Evolutionary conservation across 2,329 filamentous ascomycete species (phyloP), one percentile per base, ranked within the genome.

Genomic region (Phaeosphaeriaceae sp.): DNA sequence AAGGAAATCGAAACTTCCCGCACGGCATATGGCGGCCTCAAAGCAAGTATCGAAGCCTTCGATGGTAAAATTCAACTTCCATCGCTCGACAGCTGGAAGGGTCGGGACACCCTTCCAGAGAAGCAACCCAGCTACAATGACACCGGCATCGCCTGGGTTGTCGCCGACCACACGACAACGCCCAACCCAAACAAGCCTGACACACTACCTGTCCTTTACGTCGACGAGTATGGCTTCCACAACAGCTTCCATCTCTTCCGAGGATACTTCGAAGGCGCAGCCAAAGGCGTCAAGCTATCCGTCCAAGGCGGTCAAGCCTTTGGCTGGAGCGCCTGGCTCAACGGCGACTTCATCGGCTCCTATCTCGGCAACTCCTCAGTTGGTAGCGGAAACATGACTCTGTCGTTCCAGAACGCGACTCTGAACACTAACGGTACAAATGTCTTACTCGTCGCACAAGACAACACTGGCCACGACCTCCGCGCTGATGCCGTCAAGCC

Each of bases 401-500:
- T 88, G 20, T 81, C 82, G 0, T 87, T 88, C 67, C 69, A 76
- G 44, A 84, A 85, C 48, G 79, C 78, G 2, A 83, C 81, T 1
- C 63, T 86, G 0, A 72, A 75, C 41, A 62, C 72, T 0, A 74
- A 77, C 19, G 56, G 58, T 11, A 67, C 65, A 0, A 85, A 86
- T 55, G 71, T 83, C 1, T 76, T 88, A 6, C 80, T 87, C n/a
- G 74, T 88, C 3, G 76, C 88, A 22, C 83, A 86, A 71, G 84
- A 89, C 65, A 82, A 88, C 73, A 86, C 84, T 19, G 86, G 86
- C 10, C 85, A 88, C 66, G 86, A 87, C 50, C 79, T 85, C 24
- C 82, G 81, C 0, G 77, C 78, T 1, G 79, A 76, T 0, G 83
- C 83, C 5, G 75, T 81, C 3, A 79, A 82, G 17, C 79, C 83